Conservation (phyloP, 2,329 filamentous ascomycete species). For the Exophiala sp. region DNA sequence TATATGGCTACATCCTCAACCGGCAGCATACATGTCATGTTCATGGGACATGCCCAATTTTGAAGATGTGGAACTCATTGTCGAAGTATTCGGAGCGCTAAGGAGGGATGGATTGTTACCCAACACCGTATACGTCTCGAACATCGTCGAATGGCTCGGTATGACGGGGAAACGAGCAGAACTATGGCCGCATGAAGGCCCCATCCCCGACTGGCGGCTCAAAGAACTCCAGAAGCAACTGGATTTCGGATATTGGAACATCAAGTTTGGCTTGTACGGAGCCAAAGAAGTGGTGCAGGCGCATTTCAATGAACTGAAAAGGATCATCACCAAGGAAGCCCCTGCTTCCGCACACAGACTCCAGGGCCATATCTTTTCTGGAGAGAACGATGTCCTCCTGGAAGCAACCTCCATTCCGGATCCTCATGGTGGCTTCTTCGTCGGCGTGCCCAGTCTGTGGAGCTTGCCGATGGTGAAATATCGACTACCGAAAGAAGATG, state of each 20-base stretch:
- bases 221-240: slow-evolving; percentile 17
- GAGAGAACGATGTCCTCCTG: slow-evolving; percentile 15
- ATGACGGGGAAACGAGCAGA: slow-evolving; percentile 19
- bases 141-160: slow-evolving; percentile 21
- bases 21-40: slow-evolving; percentile 31
- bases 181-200: slow-evolving; percentile 17
- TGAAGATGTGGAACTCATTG: slow-evolving; percentile 19
- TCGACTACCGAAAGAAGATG: slow-evolving; percentile 13
- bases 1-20: slow-evolving; percentile 28
- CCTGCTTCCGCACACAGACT: slow-evolving; percentile 12
- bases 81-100: slow-evolving; percentile 17
- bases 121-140: slow-evolving; percentile 22
- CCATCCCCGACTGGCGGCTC: slow-evolving; percentile 17
- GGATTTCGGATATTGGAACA: slow-evolving; percentile 20
- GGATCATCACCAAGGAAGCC: slow-evolving; percentile 14
- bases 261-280: slow-evolving; percentile 21
- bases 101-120: slow-evolving; percentile 19
- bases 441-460: slow-evolving; percentile 21
- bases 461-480: slow-evolving; percentile 21
- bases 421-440: slow-evolving; percentile 21
- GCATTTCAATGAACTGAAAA: slow-evolving; percentile 19
- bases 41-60: slow-evolving; percentile 34
- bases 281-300: slow-evolving; percentile 17
- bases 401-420: slow-evolving; percentile 19
- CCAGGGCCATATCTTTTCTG: slow-evolving; percentile 19